phyloP scores from a whole-genome alignment of 805 yeast species.

The Ogataea nakhonphanomensis region DNA sequence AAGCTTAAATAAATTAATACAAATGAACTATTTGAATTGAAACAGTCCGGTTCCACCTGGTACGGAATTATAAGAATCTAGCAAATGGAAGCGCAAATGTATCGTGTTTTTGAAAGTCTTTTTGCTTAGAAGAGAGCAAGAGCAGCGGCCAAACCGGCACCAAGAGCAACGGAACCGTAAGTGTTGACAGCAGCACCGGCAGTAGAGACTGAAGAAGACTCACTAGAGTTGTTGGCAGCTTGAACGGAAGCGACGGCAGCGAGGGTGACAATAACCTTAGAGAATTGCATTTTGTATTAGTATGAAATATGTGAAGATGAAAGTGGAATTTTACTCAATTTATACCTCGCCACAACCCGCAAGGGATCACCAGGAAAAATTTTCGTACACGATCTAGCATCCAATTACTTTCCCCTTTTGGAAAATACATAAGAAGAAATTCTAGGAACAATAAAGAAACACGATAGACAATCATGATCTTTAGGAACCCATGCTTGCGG shows the following conservation, averaged over 20 bases:
- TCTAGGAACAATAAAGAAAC: conserved; percentile 2
- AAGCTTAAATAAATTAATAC: conserved; percentile 20
- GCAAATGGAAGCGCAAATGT: conserved; percentile 10
- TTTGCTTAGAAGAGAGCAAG: conserved; percentile 41
- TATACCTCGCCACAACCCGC: conserved; percentile 10
- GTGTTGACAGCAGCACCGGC: conserved; percentile 39
- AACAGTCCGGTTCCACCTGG: conserved; percentile 11
- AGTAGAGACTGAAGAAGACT: conserved; percentile 40
- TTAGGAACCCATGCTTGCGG: not conserved
- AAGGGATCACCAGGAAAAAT: conserved; percentile 6
- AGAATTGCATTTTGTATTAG: conserved; percentile 60
- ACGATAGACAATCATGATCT: not conserved
- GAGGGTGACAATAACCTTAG: conserved; percentile 61
- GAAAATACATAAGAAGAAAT: conserved; percentile 4
- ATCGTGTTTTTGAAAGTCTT: conserved; percentile 4
- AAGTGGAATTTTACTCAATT: conserved; percentile 6
- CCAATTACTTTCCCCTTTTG: conserved; percentile 3
- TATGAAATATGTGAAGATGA: conserved; percentile 1
- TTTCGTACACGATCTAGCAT: conserved; percentile 6
- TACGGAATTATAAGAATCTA: conserved; percentile 5
- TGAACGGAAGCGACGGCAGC: conserved; percentile 68
- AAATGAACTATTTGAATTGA: conserved; percentile 7
- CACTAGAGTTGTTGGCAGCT: conserved; percentile 53
- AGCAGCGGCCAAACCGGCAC: conserved; percentile 86
- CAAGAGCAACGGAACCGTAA: conserved; percentile 68